Evolutionary conservation across 495 filamentous ascomycete genomes (phyloP), one percentile per base, ranked within the genome.

Genomic region (Hyaloscypha finlandica): DNA sequence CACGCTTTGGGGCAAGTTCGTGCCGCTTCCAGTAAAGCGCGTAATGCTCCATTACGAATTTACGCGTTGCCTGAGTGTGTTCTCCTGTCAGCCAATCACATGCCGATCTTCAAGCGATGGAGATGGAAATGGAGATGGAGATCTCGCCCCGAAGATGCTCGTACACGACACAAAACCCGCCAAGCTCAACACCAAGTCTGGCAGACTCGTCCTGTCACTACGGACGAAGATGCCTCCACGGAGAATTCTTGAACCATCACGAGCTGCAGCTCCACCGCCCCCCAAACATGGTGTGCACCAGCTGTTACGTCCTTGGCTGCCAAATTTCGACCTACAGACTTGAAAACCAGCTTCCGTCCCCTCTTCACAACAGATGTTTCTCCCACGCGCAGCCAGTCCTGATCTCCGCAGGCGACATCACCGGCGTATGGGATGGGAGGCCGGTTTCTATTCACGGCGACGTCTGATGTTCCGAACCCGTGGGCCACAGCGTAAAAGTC

Each of bases 401-500:
- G 53, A 61, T 42, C 33, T 61, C 4, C 59, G n/a, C 35, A 11
- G 1, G 37, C 37, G 35, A n/a, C 59, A 29, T 20, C 19, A 29
- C 59, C 22, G 20, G 48, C 66, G 39, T 61, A 64, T 68, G 63
- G 66, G 59, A 66, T 57, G 52, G 61, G 61, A 53, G 62, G 59
- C 64, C 61, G 68, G 70, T 70, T 74, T 66, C 32, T 29, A 69
- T 69, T 63, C 56, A 37, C 22, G 63, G 64, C 53, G 9, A 51
- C 66, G 48, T 68, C 66, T 63, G 66, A 68, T 57, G 66, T 68
- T 68, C 59, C 53, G 31, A 19, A 11, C 11, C 31, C 30, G 25
- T 54, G 42, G 22, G 42, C 30, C 19, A 4, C 14, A 19, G 37
- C 19, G 31, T 25, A 9, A 20, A 35, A 62, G 6, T n/a, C 9